A percentile compares a stretch with the other conserved stretches of the same genome.
Conservation (phyloP, 345 rosid genomes). For the sweet orange (Citrus sinensis) region DNA sequence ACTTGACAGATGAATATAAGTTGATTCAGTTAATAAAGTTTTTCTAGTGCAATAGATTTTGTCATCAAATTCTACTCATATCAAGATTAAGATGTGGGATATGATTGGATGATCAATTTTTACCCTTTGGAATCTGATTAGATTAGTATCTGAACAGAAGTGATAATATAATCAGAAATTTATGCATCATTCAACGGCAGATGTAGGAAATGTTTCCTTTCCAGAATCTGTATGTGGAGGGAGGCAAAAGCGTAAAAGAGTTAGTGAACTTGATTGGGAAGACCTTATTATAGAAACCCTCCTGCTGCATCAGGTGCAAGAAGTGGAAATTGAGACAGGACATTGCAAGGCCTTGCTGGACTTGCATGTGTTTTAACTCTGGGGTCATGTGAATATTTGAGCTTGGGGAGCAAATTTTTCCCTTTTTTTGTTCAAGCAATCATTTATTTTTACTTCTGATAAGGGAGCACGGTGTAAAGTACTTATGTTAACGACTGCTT, state of each 20-base stretch:
- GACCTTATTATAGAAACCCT: constrained; percentile 76
- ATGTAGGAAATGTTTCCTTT: background rate
- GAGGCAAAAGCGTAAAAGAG: constrained; percentile 36
- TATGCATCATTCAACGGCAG: background rate
- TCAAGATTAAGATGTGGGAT: background rate
- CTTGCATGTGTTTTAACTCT: constrained; percentile 59
- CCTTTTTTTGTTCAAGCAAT: background rate
- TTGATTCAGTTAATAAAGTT: too few species aligned
- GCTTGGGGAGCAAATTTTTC: background rate
- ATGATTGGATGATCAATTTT: background rate
- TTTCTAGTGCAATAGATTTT: too few species aligned
- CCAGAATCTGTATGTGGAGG: constrained; percentile 19
- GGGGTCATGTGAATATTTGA: constrained; percentile 27
- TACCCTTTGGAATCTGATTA: background rate
- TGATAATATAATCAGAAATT: too few species aligned
- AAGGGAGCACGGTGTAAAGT: background rate
- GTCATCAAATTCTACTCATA: background rate
- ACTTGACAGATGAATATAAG: too few species aligned
- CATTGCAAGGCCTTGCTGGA: constrained; percentile 63
- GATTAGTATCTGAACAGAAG: background rate
- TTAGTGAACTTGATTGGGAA: constrained; percentile 62
- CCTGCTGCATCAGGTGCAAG: constrained; percentile 65
- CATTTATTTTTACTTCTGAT: background rate
- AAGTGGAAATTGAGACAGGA: constrained; percentile 77
- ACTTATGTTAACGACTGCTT: background rate